Evolutionary conservation across 2,329 filamentous ascomycete species (phyloP), one percentile per base, ranked within the genome.

Genomic region (Sclerotinia borealis): DNA sequence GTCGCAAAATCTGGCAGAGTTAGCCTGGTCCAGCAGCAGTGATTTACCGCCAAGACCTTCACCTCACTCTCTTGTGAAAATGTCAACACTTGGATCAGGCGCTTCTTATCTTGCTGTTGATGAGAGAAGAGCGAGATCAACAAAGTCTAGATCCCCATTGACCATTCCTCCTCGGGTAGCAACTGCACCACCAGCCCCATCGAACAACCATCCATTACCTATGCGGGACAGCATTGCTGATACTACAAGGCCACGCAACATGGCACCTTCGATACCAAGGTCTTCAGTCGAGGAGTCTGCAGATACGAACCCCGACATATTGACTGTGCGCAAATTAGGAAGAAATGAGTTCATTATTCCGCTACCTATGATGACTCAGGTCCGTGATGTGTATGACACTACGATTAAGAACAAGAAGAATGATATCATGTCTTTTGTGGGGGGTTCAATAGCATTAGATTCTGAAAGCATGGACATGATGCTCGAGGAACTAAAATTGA

Each of bases 311-410:
- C 60, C 39, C 11, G 43, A 62, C 22, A 8, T 56, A 13, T 48
- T 62, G 50, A 39, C 60, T 36, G 50, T 62, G 9, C 50, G 50
- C 19, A 55, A 62, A 29, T 71, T 52, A 4, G 76, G 72, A 31
- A 66, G 69, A 22, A 76, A 75, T 61, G 80, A 84, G 51, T 81
- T 81, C 66, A 68, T 81, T 4, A 74, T 88, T 37, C 86, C 85
- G 0, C 74, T 88, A 0, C 83, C 85, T 0, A 80, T 87, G 66
- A 79, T 82, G 19, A 77, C 82, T 17, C 82, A 79, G 59, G 76
- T 78, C 10, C 79, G 84, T 19, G 77, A 79, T 3, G 75, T 79
- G 19, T 87, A 87, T 66, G 75, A 81, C 43, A 78, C 81, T 36
- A 77, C 78, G 1, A 75, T 87, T 22, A 70, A 76, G 13, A 75